A percentile compares a stretch with the other conserved stretches of the same genome.
phyloP scores from a whole-genome alignment of 2,329 filamentous ascomycete species.

The Phialocephala sp. region DNA sequence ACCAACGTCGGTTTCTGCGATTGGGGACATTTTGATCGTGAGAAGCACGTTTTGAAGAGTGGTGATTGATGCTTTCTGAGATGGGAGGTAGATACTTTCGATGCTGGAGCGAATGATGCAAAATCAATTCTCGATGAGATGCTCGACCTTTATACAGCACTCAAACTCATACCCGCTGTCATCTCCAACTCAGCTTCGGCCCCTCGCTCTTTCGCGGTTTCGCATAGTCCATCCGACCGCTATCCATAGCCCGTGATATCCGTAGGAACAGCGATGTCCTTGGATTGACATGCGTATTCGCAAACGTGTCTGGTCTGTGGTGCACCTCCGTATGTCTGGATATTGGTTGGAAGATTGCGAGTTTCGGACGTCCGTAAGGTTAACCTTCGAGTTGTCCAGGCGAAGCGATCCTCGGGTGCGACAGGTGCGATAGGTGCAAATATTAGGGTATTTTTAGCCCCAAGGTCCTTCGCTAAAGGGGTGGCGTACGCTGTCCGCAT shows the following conservation, averaged over 20 bases:
- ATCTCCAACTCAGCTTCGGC: constrained; percentile 12
- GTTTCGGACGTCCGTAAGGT: constrained; percentile 8
- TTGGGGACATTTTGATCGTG: not conserved
- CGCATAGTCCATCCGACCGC: constrained; percentile 10
- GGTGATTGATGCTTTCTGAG: constrained; percentile 2
- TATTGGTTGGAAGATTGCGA: not conserved
- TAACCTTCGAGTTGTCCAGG: constrained; percentile 8
- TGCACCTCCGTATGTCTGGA: constrained; percentile 5
- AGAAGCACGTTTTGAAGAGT: not conserved
- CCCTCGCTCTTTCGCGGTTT: constrained; percentile 15
- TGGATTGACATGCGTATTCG: constrained; percentile 4
- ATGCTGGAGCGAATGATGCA: constrained; percentile 1
- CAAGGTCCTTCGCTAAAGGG: constrained; percentile 11
- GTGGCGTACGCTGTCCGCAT: not conserved
- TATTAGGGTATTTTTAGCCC: constrained; percentile 1
- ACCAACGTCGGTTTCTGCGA: not conserved
- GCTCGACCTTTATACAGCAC: constrained; percentile 4
- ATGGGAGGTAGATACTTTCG: not conserved
- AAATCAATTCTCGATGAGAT: not conserved
- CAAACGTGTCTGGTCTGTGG: constrained; percentile 2
- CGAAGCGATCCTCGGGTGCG: constrained; percentile 19
- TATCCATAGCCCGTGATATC: constrained; percentile 7
- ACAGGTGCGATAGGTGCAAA: not conserved
- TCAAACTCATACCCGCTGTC: constrained; percentile 6
- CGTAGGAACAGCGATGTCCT: constrained; percentile 4